Evolutionary conservation across 2,329 filamentous ascomycete genomes (phyloP).

Genomic region (Colletotrichum cereale): DNA sequence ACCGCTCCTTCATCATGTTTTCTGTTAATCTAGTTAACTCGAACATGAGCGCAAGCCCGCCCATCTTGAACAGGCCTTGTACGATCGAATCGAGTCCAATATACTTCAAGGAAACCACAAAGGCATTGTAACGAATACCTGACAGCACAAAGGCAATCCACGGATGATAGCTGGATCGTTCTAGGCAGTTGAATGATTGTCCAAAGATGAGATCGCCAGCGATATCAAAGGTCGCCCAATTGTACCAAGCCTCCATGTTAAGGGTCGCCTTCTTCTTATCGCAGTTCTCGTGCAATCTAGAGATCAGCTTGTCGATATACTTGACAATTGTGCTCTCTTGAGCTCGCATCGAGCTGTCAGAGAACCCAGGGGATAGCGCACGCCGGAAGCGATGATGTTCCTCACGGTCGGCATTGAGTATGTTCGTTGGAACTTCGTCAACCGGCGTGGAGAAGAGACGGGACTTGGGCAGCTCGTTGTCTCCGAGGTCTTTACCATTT

Average conservation of each 20-base stretch:
- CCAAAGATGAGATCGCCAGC: constrained; percentile 49
- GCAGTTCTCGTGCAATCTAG: constrained; percentile 21
- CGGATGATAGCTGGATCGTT: constrained; percentile 43
- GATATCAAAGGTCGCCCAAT: constrained; percentile 43
- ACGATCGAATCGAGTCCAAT: constrained; percentile 4
- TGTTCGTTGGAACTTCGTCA: not conserved
- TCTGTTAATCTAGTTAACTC: not conserved
- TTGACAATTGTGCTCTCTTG: constrained; percentile 47
- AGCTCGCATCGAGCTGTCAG: constrained; percentile 46
- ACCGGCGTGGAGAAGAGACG: constrained; percentile 3
- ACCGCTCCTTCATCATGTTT: constrained; percentile 14
- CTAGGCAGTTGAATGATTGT: constrained; percentile 46
- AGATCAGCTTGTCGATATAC: constrained; percentile 45
- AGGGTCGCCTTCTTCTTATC: not conserved
- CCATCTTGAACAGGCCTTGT: constrained; percentile 10
- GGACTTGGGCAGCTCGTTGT: constrained; percentile 26
- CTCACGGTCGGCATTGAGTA: constrained; percentile 28
- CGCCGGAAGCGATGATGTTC: constrained; percentile 44
- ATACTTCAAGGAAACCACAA: constrained; percentile 23
- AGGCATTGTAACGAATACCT: constrained; percentile 11
- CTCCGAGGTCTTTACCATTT: not conserved
- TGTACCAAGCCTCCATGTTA: constrained; percentile 29
- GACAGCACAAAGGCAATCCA: constrained; percentile 45
- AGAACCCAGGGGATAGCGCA: constrained; percentile 48
- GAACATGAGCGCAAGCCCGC: constrained; percentile 11